Conservation (phyloP, 805 yeast genomes). For the Blastobotrys americana region DNA sequence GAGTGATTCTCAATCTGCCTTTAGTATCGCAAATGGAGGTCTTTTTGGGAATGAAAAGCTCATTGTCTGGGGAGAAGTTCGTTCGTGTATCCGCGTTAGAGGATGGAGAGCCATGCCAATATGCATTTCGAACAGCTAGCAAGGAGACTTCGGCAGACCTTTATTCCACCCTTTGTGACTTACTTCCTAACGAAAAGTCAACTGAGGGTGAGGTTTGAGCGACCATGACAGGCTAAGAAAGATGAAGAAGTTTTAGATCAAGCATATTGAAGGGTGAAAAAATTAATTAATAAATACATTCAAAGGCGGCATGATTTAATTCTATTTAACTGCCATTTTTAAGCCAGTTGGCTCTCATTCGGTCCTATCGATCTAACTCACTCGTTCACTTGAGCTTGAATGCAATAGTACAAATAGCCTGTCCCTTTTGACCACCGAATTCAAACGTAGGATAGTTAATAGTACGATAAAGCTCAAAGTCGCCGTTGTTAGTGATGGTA, state of each 20-base stretch:
- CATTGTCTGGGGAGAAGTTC: conserved; percentile 76
- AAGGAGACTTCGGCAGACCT: conserved; percentile 54
- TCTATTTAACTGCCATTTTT: no score
- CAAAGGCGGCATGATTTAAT: no score
- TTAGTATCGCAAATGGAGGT: conserved; percentile 55
- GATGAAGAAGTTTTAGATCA: no score
- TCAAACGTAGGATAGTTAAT: conserved; percentile 74
- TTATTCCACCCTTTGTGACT: conserved; percentile 32
- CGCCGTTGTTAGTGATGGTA: conserved; percentile 41
- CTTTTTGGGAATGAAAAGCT: conserved; percentile 76
- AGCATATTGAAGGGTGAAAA: no score
- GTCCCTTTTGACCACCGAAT: conserved; percentile 86
- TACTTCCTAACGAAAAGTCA: no score
- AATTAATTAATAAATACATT: no score
- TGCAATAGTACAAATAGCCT: conserved; percentile 81
- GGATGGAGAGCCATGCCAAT: conserved; percentile 66
- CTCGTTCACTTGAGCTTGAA: conserved; percentile 34
- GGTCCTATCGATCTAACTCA: conserved; percentile 16
- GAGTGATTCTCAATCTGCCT: conserved; percentile 74
- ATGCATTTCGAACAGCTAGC: conserved; percentile 66
- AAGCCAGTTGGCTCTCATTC: conserved; percentile 55
- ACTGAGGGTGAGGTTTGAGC: no score
- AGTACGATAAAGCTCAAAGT: conserved; percentile 52
- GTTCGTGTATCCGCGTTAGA: conserved; percentile 66
- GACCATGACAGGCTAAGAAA: no score